Base-by-base conservation (phyloP, 139 green algal genomes). In the Zygnema circumcarinatum region DNA sequence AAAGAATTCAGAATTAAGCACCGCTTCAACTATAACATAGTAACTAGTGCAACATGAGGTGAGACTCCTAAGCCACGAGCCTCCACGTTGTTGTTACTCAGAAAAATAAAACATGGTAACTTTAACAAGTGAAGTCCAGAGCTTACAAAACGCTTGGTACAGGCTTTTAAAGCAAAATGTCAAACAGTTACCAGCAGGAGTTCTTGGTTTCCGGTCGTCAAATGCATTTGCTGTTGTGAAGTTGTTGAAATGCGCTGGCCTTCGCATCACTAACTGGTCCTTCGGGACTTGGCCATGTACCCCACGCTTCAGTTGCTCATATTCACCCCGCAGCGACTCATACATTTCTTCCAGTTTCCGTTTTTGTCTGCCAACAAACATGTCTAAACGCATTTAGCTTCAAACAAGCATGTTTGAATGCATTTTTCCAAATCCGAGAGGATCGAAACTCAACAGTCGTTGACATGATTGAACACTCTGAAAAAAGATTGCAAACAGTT, bases 301-400 rank as follows among this genome's bases (percentile, higher is more conserved):
- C 22, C 79, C 79, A 31, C 79, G 40, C 41, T 87, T 81, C 47
- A 88, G 11, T 32, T 84, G 72, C 68, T 88, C 83, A 35, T 88
- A 88, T 42, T 88, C 83, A 29, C 22, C 38, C 22, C 72, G 31
- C 72, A 88, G 72, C 1, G 72, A 38, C n/a, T 88, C 83, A 36
- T 88, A 88, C 83, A 88, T 88, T 72, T 88, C 83, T 75, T 88
- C 83, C 72, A 88, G 21, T 67, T 88, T 88, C 3, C 83, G 68
- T 54, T 88, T 88, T 67, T 88, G 83, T 35, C 83, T 88, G 83
- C 39, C 38, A 86, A 79, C 54, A 72, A 72, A n/a, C n/a, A n/a
- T n/a, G n/a, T n/a, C n/a, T n/a, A n/a, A n/a, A n/a, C n/a, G n/a
- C n/a, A n/a, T n/a, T n/a, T n/a, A n/a, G n/a, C n/a, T n/a, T n/a